Conservation (phyloP, 345 rosid genomes). For the Salix dunnii region DNA sequence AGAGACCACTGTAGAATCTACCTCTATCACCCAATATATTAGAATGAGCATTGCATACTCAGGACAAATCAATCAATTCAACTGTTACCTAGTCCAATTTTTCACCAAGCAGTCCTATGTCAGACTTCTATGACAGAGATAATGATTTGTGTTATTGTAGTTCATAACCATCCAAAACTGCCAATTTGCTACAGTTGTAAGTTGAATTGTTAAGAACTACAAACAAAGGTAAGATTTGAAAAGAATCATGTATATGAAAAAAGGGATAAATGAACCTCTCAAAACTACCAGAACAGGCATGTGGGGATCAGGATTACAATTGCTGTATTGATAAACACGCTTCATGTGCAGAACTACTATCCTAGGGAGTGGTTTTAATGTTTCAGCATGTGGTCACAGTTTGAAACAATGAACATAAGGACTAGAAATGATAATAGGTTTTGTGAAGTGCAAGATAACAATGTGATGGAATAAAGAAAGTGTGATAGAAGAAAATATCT, state of each 20-base stretch:
- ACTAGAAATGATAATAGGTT: not conserved
- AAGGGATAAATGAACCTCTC: not conserved
- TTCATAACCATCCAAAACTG: not conserved
- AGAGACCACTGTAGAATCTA: slow-evolving; percentile 25
- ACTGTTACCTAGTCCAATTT: not conserved
- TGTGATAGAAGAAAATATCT: not conserved
- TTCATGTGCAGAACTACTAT: not conserved
- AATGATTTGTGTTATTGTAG: not conserved
- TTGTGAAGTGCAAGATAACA: not conserved
- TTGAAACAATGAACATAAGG: not conserved
- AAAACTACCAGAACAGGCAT: not conserved
- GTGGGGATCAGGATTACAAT: not conserved
- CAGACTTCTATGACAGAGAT: slow-evolving; percentile 12
- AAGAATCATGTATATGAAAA: not conserved
- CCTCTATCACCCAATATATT: slow-evolving; percentile 12
- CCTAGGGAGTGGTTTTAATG: not conserved
- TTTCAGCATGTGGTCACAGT: not conserved
- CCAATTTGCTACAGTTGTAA: not conserved
- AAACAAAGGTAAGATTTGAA: not conserved
- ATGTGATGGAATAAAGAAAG: not conserved
- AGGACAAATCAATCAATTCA: not conserved
- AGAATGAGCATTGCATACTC: slow-evolving; percentile 13
- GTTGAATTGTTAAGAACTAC: not conserved
- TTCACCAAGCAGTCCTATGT: slow-evolving; percentile 5
- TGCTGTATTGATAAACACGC: not conserved